phyloP scores from a whole-genome alignment of 768 basidiomycete species.

The Pleurotus tuoliensis region DNA sequence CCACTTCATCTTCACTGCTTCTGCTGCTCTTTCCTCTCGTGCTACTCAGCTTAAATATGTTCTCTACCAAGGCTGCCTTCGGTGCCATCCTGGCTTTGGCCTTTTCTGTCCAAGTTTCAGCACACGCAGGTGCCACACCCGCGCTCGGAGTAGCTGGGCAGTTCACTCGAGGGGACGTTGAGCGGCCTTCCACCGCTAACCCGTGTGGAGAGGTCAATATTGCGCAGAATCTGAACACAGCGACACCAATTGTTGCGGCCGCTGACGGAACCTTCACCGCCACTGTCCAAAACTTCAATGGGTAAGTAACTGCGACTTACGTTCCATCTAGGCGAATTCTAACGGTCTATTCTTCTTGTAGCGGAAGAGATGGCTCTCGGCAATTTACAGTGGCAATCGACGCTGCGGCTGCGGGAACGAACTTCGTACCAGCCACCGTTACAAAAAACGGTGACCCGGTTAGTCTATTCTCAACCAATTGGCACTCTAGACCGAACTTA shows the following conservation, averaged over 20 bases:
- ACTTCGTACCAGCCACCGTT: constrained; percentile 33
- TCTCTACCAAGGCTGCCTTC: constrained; percentile 22
- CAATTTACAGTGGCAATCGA: constrained; percentile 43
- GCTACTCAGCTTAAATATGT: constrained; percentile 18
- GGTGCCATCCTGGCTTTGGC: constrained; percentile 27
- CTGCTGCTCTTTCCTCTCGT: neutral
- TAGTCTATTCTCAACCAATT: constrained; percentile 13
- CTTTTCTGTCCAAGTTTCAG: constrained; percentile 31
- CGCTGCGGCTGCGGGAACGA: constrained; percentile 36
- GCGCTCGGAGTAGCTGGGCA: constrained; percentile 33
- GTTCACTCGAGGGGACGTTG: constrained; percentile 28
- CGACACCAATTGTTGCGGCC: constrained; percentile 32
- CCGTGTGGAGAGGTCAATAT: constrained; percentile 44
- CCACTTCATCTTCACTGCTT: neutral
- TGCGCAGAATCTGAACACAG: constrained; percentile 32
- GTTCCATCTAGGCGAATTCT: neutral
- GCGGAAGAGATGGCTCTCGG: constrained; percentile 45
- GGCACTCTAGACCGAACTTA: neutral
- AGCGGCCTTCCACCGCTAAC: constrained; percentile 23
- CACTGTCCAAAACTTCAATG: constrained; percentile 43
- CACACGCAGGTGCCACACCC: constrained; percentile 40
- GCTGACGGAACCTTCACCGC: constrained; percentile 39
- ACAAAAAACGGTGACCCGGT: constrained; percentile 46
- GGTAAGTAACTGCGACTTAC: constrained; percentile 23
- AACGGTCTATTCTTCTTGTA: constrained; percentile 10